phyloP scores from a whole-genome alignment of 2,329 filamentous ascomycete species.

The Emmonsiellopsis sp. region DNA sequence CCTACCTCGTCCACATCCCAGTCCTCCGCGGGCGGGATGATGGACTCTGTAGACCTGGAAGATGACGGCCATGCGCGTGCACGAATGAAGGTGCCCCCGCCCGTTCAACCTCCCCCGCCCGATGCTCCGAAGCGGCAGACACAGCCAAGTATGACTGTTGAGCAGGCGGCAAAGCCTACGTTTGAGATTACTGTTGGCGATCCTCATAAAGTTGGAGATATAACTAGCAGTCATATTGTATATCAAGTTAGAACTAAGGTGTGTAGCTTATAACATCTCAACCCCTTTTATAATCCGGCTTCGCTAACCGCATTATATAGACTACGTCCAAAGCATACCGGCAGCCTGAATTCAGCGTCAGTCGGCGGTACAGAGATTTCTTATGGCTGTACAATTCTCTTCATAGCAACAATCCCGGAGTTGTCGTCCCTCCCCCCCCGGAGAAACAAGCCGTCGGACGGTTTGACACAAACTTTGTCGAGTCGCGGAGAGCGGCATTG shows the following conservation, averaged over 20 bases:
- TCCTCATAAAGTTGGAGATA: constrained; percentile 92
- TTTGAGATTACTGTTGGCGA: constrained; percentile 91
- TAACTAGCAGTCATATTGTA: constrained; percentile 95
- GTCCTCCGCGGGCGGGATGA: constrained; percentile 40
- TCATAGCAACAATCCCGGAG: constrained; percentile 87
- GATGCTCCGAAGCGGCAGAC: constrained; percentile 42
- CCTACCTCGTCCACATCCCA: constrained; percentile 34
- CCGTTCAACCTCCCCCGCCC: constrained; percentile 43
- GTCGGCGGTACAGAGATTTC: constrained; percentile 89
- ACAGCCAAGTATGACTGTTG: constrained; percentile 76
- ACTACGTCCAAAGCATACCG: constrained; percentile 95
- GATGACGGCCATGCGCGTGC: constrained; percentile 51
- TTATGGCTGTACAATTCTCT: constrained; percentile 94
- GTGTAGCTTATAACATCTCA: constrained; percentile 15
- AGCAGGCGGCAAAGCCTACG: constrained; percentile 84
- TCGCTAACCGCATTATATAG: constrained; percentile 32
- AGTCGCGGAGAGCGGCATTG: constrained; percentile 77
- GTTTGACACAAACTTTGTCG: constrained; percentile 94
- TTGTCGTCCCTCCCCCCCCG: constrained; percentile 89
- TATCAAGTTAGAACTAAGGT: constrained; percentile 93
- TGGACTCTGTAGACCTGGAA: constrained; percentile 62
- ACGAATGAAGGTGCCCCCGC: constrained; percentile 53
- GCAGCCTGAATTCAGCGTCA: constrained; percentile 85
- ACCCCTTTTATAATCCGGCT: not conserved
- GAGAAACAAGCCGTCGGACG: constrained; percentile 96